A percentile compares a stretch with the other conserved stretches of the same genome.
Conservation (phyloP, 768 basidiomycete genomes). For the Phanerodontia chrysosporium region DNA sequence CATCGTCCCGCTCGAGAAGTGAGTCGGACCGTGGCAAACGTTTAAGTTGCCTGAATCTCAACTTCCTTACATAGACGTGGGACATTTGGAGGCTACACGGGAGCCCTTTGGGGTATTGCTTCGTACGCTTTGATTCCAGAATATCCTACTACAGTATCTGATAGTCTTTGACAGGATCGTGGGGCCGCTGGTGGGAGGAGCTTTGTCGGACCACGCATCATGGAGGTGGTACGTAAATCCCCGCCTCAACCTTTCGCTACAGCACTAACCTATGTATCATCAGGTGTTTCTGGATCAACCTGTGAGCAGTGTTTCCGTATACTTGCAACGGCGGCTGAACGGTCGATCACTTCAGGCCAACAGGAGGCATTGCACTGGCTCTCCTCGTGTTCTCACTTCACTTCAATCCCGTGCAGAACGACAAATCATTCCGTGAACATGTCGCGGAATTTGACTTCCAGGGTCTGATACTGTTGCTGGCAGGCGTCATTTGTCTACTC, state of each 20-base stretch:
- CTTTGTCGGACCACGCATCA: background rate
- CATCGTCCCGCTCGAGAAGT: slow-evolving; percentile 33
- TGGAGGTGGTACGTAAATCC: background rate
- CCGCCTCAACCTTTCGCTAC: background rate
- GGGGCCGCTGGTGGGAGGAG: slow-evolving; percentile 2
- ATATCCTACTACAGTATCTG: background rate
- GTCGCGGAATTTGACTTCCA: slow-evolving; percentile 35
- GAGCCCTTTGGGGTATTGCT: slow-evolving; percentile 37
- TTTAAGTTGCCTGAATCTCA: background rate
- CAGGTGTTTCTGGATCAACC: slow-evolving; percentile 4
- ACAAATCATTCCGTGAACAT: slow-evolving; percentile 28
- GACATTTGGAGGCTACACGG: slow-evolving; percentile 32
- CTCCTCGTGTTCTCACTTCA: slow-evolving; percentile 32
- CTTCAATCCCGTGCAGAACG: slow-evolving; percentile 26
- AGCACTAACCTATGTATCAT: background rate
- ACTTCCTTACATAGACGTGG: slow-evolving; percentile 27
- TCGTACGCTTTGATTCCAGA: background rate
- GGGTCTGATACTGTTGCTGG: slow-evolving; percentile 31
- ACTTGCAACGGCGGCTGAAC: too few relatives aligned
- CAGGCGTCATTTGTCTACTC: slow-evolving; percentile 34
- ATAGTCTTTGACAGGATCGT: background rate
- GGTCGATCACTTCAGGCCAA: slow-evolving; percentile 31
- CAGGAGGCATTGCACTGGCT: slow-evolving; percentile 29
- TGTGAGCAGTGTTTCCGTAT: too few relatives aligned
- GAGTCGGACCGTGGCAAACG: slow-evolving; percentile 1